Conservation (phyloP, 805 yeast species). For the Wickerhamomyces mucosus region DNA sequence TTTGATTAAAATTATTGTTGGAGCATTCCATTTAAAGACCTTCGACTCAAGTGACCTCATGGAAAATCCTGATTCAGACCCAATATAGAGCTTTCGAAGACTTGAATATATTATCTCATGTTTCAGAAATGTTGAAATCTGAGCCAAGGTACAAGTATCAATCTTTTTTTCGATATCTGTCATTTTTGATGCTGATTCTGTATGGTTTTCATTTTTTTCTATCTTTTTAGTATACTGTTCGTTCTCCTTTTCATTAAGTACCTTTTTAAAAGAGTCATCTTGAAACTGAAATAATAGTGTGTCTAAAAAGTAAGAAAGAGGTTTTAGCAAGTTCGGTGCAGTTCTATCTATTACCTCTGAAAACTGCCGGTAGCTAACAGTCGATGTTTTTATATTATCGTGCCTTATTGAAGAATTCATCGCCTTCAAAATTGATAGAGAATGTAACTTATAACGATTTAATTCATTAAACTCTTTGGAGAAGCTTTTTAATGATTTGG, state of each 20-base stretch:
- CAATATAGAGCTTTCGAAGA: conserved; percentile 56
- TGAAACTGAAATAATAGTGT: conserved; percentile 29
- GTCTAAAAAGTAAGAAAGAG: conserved; percentile 36
- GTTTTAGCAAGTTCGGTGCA: conserved; percentile 35
- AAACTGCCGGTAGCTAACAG: conserved; percentile 26
- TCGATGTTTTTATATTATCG: conserved; percentile 10
- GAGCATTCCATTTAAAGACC: conserved; percentile 76
- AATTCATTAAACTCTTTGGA: conserved; percentile 25
- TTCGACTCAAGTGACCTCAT: conserved; percentile 75
- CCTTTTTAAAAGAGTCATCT: conserved; percentile 7
- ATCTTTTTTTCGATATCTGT: too few species aligned
- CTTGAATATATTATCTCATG: conserved; percentile 34
- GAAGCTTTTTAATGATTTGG: conserved; percentile 22
- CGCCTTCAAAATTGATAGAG: conserved; percentile 38
- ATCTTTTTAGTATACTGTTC: too few species aligned
- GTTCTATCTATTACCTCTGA: conserved; percentile 20
- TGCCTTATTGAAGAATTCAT: conserved; percentile 31
- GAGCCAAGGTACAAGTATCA: conserved; percentile 29
- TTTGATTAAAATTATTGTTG: conserved; percentile 59
- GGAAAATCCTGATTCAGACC: conserved; percentile 75
- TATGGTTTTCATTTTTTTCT: conserved; percentile 6
- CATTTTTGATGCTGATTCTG: too few species aligned
- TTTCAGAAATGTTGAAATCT: conserved; percentile 30
- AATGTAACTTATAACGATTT: conserved; percentile 32
- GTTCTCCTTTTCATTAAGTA: too few species aligned